Conservation (phyloP, 441 rosid species). For the Gossypium davidsonii region DNA sequence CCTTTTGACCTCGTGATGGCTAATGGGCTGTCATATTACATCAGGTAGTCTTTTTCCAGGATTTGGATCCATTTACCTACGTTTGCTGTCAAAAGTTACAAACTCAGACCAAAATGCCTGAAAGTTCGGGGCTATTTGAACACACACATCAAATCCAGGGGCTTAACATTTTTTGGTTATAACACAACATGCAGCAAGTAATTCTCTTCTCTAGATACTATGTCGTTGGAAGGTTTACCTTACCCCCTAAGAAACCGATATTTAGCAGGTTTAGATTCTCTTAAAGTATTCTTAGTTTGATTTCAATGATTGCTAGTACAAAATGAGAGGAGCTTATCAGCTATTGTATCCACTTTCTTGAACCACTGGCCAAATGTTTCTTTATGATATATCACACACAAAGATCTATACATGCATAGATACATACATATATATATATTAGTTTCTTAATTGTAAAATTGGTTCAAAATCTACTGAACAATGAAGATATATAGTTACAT, state of each 20-base stretch:
- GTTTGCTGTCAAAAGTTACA: not conserved
- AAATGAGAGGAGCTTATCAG: not conserved
- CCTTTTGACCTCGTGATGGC: too few species aligned
- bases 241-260: not conserved
- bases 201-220: not conserved
- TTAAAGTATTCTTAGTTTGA: not conserved
- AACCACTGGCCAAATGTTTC: not conserved
- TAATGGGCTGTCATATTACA: too few species aligned
- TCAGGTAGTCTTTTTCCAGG: not conserved
- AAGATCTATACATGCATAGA: not conserved
- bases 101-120: not conserved
- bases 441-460: not conserved
- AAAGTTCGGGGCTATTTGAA: not conserved
- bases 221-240: not conserved
- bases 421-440: not conserved
- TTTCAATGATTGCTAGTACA: not conserved
- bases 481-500: not conserved
- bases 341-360: not conserved
- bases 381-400: not conserved
- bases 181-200: too few species aligned
- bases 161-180: too few species aligned
- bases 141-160: not conserved
- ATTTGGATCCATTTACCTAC: not conserved
- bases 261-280: not conserved
- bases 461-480: not conserved